Evolutionary conservation across 2,329 filamentous ascomycete species (phyloP), one percentile per base, ranked within the genome.

Genomic region (Coniella lustricola): DNA sequence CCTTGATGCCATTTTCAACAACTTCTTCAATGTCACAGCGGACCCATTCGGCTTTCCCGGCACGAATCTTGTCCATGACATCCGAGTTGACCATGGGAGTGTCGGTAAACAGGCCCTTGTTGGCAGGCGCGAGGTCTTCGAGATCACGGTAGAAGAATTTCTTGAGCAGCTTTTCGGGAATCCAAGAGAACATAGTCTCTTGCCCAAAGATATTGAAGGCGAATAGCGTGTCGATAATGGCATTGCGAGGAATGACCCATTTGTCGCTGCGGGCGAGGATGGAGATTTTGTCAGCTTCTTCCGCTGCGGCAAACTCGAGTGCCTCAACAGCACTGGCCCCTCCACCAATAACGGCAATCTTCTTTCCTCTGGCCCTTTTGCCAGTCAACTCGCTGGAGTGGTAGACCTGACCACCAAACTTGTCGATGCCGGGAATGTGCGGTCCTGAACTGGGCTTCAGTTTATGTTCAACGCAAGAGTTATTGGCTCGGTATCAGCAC

Each of bases 41-140:
- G 1, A 93, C 69, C 89, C 89, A 94, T 53, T 84, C 77, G 0
- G 86, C 87, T 55, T 79, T 76, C 10, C 85, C 85, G 1, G 72
- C 67, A 16, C 88, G 83, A 29, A 94, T 77, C 57, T 85, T 84
- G 41, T 85, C 72, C 65, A 95, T 84, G 1, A 94, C 77, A 39
- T 90, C 82, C 14, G 82, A 85, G 64, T 93, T 94, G 20, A 93
- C 86, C 86, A 93, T 91, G 0, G 88, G 88, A 0, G 88, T 94
- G 44, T 87, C 84, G 22, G 77, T 89, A 63, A 89, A 94, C n/a
- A 93, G 68, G 8, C 87, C 87, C 59, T 84, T 82, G 21, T 77
- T 71, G 1, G 76, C 68, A 0, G 88, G 88, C 0, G 86, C 78
- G 4, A 94, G 74, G 55, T 90, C 81, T 57, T 82, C 69, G 3